These are phyloP conservation scores for Acer saccharum DNA, from an alignment of 345 rosid genomes.

Conservation along the genomic window DNA sequence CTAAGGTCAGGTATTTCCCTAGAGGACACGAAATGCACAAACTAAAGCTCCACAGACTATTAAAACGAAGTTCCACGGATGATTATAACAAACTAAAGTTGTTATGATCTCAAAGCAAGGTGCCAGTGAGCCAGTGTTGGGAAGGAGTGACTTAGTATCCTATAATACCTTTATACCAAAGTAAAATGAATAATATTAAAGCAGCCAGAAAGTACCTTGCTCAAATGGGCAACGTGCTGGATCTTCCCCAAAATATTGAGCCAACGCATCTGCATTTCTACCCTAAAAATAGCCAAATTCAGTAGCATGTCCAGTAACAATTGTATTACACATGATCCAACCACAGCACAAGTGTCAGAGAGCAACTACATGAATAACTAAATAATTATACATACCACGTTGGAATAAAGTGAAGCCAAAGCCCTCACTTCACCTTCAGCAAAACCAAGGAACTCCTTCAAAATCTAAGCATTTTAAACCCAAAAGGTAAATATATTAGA, in stretches of 20 bases:
- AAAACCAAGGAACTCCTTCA: constrained; percentile 70
- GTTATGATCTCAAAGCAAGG: not conserved
- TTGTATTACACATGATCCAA: constrained; percentile 8
- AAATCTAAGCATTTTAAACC: constrained; percentile 33
- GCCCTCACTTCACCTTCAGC: constrained; percentile 81
- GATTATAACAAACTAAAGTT: too few species aligned
- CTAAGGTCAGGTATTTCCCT: too few species aligned
- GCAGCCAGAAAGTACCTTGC: constrained; percentile 55
- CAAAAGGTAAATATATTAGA: constrained; percentile 26
- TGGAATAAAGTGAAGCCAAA: constrained; percentile 66
- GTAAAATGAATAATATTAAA: not conserved
- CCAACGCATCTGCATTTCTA: constrained; percentile 80
- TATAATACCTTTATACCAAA: not conserved
- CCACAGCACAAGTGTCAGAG: not conserved
- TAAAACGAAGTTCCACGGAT: too few species aligned
- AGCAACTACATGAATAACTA: not conserved
- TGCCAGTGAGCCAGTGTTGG: not conserved
- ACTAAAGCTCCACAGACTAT: too few species aligned
- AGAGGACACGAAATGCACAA: too few species aligned
- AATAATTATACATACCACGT: constrained; percentile 52
- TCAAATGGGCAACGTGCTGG: constrained; percentile 88
- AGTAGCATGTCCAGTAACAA: constrained; percentile 11
- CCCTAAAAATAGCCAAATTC: constrained; percentile 49
- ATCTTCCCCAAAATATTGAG: constrained; percentile 87
- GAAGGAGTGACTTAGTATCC: not conserved